Base-by-base conservation (phyloP, 305 asterid species). In the Solanum hybrid region DNA sequence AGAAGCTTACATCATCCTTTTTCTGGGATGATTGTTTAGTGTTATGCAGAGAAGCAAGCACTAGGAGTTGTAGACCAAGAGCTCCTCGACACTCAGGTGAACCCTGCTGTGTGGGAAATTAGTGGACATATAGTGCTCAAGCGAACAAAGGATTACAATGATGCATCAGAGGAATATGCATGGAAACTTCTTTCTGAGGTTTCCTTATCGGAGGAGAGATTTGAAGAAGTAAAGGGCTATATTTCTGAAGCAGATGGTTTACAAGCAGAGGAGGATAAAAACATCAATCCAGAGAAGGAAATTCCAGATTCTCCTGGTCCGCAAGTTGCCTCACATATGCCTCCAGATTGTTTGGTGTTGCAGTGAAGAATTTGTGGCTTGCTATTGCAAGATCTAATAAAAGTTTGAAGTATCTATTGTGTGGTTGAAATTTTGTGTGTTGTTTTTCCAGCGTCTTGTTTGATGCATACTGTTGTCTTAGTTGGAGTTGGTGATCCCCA, bases 21-120 rank as follows among this genome's bases (percentile, higher is more conserved):
- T 87, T 34, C 75, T 76, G 82, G 35, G 60, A 42, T 51, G 38
- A 37, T 73, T 69, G 76, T 79, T 81, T 90, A 94, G 98, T 94
- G 96, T 85, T 95, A 93, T 85, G 96, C 95, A 31, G 94, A 92
- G 93, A 94, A 92, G 87, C 97, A 93, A 86, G 97, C 98, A 4
- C 92, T 92, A 8, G 95, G 95, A 87, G 92, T 93, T 90, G 97
- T 94, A 76, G 91, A 85, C 90, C 91, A 82, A 38, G 93, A 93
- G 91, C 92, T 93, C 42, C 89, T 94, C 42, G 93, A 93, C 79
- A 94, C 97, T 86, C 95, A 93, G 91, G 96, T 95, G 90, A 95
- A 95, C 82, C 98, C 97, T 1, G 98, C 95, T 34, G 96, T 93
- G 51, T 95, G 97, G 97, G 96, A 95, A 91, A 94, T 95, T 22